Evolutionary conservation across 192 early-diverging fungal species (phyloP), one percentile per base, ranked within the genome.

Genomic region (Coemansia furcata): DNA sequence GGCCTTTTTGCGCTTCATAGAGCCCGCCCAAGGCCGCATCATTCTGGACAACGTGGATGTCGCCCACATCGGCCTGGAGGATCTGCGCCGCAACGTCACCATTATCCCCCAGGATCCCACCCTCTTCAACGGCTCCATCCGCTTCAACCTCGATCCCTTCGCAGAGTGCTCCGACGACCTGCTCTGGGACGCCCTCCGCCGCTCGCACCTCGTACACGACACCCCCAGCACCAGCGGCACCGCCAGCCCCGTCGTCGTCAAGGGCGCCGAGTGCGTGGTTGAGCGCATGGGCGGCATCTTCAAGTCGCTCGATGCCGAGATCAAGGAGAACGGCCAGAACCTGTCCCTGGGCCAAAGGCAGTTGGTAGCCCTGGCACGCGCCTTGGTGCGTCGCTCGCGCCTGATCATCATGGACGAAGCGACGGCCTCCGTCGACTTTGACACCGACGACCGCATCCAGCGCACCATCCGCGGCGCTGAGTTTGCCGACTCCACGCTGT

Each of bases 81-180:
- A 95, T 40, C 79, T 98, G 68, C 87, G 96, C 15, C 77, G 85
- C 26, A 79, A 85, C 38, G 60, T 98, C 50, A 91, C 94, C 1
- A 91, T 98, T 46, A 94, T 98, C 71, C 94, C 95, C 38, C 94
- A 98, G 80, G 95, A 97, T 43, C 93, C 93, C 4, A 86, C 93
- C 19, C 74, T 92, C 59, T 91, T 93, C 74, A 85, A 86, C 65
- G 92, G 92, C 52, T 87, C 92, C 8, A 74, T 96, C 23, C 84
- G 95, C 17, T 90, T 91, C 60, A 98, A 98, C 76, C 72, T 99
- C 19, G 96, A 99, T 72, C 95, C 95, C 6, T 93, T 95, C 69
- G 83, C 72, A 47, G 89, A 93, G 73, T 89, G 89, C 72, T 79
- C 72, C 30, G 97, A 99, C 52, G 80, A 84, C 57, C 78, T 86